These are phyloP conservation scores for Heliamphora exappendiculata DNA, from an alignment of 148 eudicot genomes.

Conservation along the genomic window DNA sequence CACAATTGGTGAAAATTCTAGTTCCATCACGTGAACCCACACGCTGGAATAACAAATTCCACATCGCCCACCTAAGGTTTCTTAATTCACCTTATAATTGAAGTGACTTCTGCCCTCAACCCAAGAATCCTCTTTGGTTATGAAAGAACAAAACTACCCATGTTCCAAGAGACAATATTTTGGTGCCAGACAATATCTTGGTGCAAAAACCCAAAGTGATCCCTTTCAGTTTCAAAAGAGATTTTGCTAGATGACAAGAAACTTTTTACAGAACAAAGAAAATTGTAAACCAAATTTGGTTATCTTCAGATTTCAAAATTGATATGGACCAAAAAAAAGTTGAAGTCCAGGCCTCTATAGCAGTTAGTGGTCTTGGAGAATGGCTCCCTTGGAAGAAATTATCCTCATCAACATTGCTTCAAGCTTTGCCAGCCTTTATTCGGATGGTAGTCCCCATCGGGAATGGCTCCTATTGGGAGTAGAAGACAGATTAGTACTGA, in stretches of 20 bases:
- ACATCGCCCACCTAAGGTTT: too few species aligned
- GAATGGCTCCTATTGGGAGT: conserved; percentile 51
- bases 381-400: conserved; percentile 11
- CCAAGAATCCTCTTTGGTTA: too few species aligned
- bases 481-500: neutral
- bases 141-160: too few species aligned
- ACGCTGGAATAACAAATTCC: too few species aligned
- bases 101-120: too few species aligned
- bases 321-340: conserved; percentile 3
- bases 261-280: conserved; percentile 4
- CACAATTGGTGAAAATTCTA: too few species aligned
- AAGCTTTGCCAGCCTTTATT: conserved; percentile 23
- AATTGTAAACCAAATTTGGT: neutral
- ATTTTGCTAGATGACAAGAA: too few species aligned
- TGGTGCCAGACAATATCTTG: too few species aligned
- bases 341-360: neutral
- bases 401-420: conserved; percentile 8
- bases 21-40: too few species aligned
- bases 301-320: conserved; percentile 14
- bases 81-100: too few species aligned
- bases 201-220: too few species aligned
- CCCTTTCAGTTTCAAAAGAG: too few species aligned
- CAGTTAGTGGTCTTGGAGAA: conserved; percentile 8
- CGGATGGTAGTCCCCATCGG: conserved; percentile 45
- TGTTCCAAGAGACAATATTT: neutral